Evolutionary conservation across 257 asterid genomes (phyloP), one percentile per base, ranked within the genome.

Genomic region (Ehretia macrophylla): DNA sequence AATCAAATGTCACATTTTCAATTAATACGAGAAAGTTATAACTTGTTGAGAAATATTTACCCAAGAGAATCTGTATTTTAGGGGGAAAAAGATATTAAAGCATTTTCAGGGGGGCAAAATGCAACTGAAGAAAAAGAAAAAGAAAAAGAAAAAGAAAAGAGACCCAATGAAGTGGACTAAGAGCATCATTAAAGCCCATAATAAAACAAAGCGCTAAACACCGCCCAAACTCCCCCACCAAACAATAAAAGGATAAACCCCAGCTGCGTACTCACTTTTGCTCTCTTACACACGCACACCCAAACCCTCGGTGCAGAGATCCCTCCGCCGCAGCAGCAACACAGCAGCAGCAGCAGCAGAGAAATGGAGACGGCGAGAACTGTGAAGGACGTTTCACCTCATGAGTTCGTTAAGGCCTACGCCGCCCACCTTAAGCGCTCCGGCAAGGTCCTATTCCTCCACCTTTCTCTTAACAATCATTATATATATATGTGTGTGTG

Each of bases 301-400:
- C 47, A 42, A 42, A 42, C 47, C 47, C 47, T 42, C 16, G 47
- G 5, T 42, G 47, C 1, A 42, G 47, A 42, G 47, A 38, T 38
- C 47, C 14, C 47, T 3, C 47, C 3, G 4, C 8, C 47, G 47
- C 47, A 4, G 16, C 47, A 4, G 47, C 35, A 6, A 1, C 3
- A 6, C 35, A 27, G 35, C 35, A 3, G 35, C 35, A 27, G 6
- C 35, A 27, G 35, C 35, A 42, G 5, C 14, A 42, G 14, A 14
- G 16, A 42, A 54, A 80, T 76, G 87, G 86, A 84, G 73, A 62
- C 81, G 18, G 79, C 92, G 13, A 77, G 63, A 37, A 83, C 87
- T 51, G 96, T 88, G 17, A 88, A 88, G 75, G 96, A 88, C 37
- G 95, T 81, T 8, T 85, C 93, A 69, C 90, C 96, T 38, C 96